Base-by-base conservation (phyloP, 2,329 filamentous ascomycete genomes). In the Paracorniculantispora psalliotae region DNA sequence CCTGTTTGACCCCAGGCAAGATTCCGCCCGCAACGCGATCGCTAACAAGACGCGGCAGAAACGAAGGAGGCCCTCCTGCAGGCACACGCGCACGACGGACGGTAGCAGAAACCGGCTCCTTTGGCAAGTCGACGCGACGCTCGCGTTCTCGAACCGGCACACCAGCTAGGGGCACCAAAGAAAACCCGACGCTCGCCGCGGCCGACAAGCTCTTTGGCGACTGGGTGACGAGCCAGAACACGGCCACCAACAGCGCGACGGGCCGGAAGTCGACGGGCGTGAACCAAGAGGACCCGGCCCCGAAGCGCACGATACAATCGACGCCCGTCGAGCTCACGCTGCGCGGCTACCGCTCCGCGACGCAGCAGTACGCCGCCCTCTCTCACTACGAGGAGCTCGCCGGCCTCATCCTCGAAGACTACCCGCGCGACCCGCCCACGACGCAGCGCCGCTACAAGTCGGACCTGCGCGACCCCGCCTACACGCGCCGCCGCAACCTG, bases 351-450 rank as follows among this genome's bases (percentile, higher is more conserved):
- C 77, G 79, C 58, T 82, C 81, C 17, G 71, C 78, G 1, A 72
- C 84, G 72, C 77, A 87, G 74, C 81, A 91, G 78, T 97, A 94
- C 82, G 91, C 92, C 28, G 92, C 92, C 35, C 87, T 97, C 66
- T 86, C 89, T 65, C 90, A 91, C 74, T 97, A 89, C 75, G 93
- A 97, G 77, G 84, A 87, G 61, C 86, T 96, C 44, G 93, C 90
- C 7, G 92, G 92, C 26, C 77, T 85, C 63, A 91, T 97, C 70
- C 92, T 92, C 73, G 93, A 97, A 75, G 92, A 97, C 74, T 97
- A 97, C 73, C 86, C 92, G 9, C 87, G 93, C 62, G 87, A 90
- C 63, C 88, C 93, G n/a, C 89, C 90, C 2, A 80, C 85, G 59
- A 81, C 86, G 62, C 83, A 84, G 68, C 80, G 82, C 59, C 81